Evolutionary conservation across 495 filamentous ascomycete species (phyloP).

Genomic region (Annulohypoxylon bovei): DNA sequence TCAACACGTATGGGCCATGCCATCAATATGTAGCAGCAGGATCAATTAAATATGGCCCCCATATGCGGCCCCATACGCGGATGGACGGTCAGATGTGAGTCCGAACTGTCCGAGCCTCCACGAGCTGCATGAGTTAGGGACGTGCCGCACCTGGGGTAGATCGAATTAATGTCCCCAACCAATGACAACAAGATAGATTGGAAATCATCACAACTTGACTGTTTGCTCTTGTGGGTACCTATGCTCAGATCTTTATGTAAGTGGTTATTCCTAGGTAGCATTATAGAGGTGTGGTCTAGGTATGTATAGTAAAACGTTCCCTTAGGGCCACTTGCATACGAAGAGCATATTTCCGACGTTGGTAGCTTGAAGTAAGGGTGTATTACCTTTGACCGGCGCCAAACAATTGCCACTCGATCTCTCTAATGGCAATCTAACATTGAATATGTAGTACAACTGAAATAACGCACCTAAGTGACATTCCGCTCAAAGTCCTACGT

Average conservation of each 20-base stretch:
- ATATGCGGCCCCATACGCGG: neutral
- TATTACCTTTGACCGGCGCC: neutral
- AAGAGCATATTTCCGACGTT: neutral
- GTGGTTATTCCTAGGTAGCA: too few relatives aligned
- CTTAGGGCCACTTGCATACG: neutral
- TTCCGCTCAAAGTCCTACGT: neutral
- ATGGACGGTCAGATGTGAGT: neutral
- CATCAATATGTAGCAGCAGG: neutral
- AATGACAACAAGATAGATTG: neutral
- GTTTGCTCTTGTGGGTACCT: neutral
- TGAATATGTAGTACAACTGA: neutral
- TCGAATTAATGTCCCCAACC: neutral
- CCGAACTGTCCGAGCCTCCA: slow-evolving; percentile 15
- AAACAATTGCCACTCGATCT: neutral
- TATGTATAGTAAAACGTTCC: neutral
- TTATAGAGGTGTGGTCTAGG: neutral
- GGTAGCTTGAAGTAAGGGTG: neutral
- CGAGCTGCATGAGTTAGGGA: neutral
- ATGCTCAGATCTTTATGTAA: too few relatives aligned
- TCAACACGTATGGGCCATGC: neutral
- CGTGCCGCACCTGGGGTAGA: neutral
- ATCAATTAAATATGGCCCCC: neutral
- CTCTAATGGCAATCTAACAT: neutral
- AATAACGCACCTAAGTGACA: neutral
- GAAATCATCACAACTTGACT: neutral